These are phyloP conservation scores for Yamadazyma triangularis DNA, from an alignment of 1,139 yeast species.

Conservation along the genomic window DNA sequence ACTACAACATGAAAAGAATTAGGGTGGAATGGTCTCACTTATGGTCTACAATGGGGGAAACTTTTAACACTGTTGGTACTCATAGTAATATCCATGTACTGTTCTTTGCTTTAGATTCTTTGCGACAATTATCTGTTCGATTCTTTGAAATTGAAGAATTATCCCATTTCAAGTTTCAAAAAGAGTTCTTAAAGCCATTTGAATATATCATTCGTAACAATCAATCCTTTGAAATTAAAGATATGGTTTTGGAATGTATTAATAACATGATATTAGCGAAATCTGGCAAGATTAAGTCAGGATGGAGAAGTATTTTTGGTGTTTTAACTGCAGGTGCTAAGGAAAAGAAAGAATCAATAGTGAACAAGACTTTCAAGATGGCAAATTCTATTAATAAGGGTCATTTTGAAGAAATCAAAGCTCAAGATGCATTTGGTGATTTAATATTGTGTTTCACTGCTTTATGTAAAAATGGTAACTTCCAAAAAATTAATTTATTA, in stretches of 20 bases:
- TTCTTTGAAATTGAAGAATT: conserved; percentile 92
- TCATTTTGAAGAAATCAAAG: conserved; percentile 58
- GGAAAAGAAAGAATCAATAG: conserved; percentile 53
- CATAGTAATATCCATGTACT: conserved; percentile 73
- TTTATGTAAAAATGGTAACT: conserved; percentile 78
- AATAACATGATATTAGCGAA: conserved; percentile 81
- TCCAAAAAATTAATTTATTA: conserved; percentile 76
- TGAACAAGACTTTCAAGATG: conserved; percentile 58
- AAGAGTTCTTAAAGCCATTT: conserved; percentile 89
- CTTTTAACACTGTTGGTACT: conserved; percentile 82
- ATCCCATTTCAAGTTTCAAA: conserved; percentile 92
- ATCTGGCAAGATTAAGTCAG: conserved; percentile 74
- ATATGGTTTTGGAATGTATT: conserved; percentile 87
- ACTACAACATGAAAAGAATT: conserved; percentile 94
- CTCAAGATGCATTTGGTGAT: conserved; percentile 72
- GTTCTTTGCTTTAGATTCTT: conserved; percentile 88
- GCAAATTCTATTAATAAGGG: conserved; percentile 60
- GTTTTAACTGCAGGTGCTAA: conserved; percentile 66
- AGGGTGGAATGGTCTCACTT: conserved; percentile 95
- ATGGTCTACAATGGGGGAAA: conserved; percentile 91
- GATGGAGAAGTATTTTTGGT: conserved; percentile 89
- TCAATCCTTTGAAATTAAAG: conserved; percentile 67
- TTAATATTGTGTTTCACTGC: conserved; percentile 75
- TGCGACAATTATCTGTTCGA: conserved; percentile 88
- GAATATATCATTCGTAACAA: conserved; percentile 73